Evolutionary conservation across 768 basidiomycete species (phyloP).

Genomic region (Gloeophyllum trabeum): DNA sequence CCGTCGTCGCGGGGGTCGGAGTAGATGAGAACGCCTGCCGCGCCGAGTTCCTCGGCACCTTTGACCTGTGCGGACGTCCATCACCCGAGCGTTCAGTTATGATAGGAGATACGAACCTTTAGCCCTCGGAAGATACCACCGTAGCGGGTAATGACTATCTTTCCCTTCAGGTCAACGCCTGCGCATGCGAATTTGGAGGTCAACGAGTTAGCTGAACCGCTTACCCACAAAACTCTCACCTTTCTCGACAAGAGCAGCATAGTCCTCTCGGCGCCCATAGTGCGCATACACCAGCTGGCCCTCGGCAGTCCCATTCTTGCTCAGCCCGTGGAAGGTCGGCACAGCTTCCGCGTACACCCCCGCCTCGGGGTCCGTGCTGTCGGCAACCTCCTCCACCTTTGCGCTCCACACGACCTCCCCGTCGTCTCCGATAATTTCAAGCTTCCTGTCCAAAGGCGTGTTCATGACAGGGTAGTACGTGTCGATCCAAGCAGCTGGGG

Average conservation of each 20-base stretch:
- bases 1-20: constrained; percentile 84
- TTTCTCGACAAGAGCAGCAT: constrained; percentile 46
- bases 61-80: too few species aligned
- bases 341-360: constrained; percentile 53
- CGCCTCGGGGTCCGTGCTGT: constrained; percentile 55
- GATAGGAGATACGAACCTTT: constrained; percentile 41
- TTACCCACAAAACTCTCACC: constrained; percentile 19
- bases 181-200: background rate
- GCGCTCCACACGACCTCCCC: constrained; percentile 54
- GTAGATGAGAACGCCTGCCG: constrained; percentile 71
- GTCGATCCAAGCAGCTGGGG: constrained; percentile 72
- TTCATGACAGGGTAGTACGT: constrained; percentile 86
- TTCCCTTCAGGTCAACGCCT: constrained; percentile 67
- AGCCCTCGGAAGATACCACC: constrained; percentile 74
- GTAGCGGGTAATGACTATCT: constrained; percentile 73
- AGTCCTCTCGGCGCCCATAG: constrained; percentile 70
- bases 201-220: background rate
- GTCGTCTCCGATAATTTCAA: constrained; percentile 52
- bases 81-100: constrained; percentile 19
- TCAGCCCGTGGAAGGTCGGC: constrained; percentile 82
- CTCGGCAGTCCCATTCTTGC: constrained; percentile 61
- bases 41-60: constrained; percentile 76
- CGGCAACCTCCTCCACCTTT: constrained; percentile 62
- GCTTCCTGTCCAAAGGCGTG: constrained; percentile 53
- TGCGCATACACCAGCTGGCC: constrained; percentile 71